Evolutionary conservation across 768 basidiomycete species (phyloP), one percentile per base, ranked within the genome.

Genomic region (Candolleomyces eurysporus): DNA sequence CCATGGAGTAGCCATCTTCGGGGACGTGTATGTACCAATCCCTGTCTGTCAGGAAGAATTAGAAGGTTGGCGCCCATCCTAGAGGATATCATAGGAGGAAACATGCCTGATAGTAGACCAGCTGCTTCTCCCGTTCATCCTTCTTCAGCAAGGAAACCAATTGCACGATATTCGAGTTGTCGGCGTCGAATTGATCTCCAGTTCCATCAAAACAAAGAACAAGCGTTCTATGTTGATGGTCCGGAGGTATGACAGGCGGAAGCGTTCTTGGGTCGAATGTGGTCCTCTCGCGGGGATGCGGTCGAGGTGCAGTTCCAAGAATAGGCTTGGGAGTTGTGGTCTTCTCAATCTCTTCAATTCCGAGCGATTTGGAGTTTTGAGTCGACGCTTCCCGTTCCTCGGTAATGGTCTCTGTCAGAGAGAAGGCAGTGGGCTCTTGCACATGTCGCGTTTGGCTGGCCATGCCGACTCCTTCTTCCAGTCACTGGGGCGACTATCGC

Each of bases 181-280:
- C 80, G 5, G 71, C 67, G 64, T 81, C 79, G 61, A 82, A 83
- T 63, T 83, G 78, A 63, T 82, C 79, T 5, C 81, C 80, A 1
- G 84, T 85, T 2, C 84, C 84, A 67, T 86, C 84, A 63, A 86
- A 85, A 65, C 84, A 85, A 1, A 86, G 68, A 10, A 84, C 68
- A 45, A 86, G 75, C 0, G 80, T 84, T 2, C 84, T 76, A 21
- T 69, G 53, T 4, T 61, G 22, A 58, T 79, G 76, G 7, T 69
- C 63, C 8, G 78, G 77, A 10, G 84, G 84, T 31, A 85, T 75
- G 49, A 51, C 26, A 19, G 62, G 26, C 9, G 76, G 75, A 4
- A 66, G 46, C 31, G 55, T 31, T 0, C 60, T 64, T 53, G 67
- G 66, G 40, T 72, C 69, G 14, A 73, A 53, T 3, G 70, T 67